Conservation (phyloP, 2,329 filamentous ascomycete species). For the Gremmenia infestans region DNA sequence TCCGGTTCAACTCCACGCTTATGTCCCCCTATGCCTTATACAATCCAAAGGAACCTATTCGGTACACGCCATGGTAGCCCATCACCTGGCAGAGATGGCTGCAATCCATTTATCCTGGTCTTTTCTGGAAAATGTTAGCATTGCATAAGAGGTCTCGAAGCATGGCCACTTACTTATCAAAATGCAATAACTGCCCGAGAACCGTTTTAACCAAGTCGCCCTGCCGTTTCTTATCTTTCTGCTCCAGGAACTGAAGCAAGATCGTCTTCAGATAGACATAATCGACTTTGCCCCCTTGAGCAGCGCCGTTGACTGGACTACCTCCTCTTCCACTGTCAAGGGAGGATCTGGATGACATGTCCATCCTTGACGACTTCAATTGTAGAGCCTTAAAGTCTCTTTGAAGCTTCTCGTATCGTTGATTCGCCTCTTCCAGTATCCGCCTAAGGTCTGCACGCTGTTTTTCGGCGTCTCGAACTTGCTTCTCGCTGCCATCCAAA, state of each 20-base stretch:
- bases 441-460: slow-evolving; percentile 72
- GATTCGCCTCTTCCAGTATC: slow-evolving; percentile 71
- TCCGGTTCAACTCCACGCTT: neutral
- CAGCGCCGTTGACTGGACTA: slow-evolving; percentile 21
- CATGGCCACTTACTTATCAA: slow-evolving; percentile 59
- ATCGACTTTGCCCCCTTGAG: slow-evolving; percentile 23
- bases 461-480: slow-evolving; percentile 77
- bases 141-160: neutral
- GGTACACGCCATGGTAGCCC: neutral
- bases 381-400: slow-evolving; percentile 57
- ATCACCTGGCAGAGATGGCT: slow-evolving; percentile 47
- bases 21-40: neutral
- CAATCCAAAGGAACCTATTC: neutral
- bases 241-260: slow-evolving; percentile 74
- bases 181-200: slow-evolving; percentile 68
- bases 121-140: slow-evolving; percentile 39
- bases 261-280: slow-evolving; percentile 72
- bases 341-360: slow-evolving; percentile 28
- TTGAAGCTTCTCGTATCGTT: slow-evolving; percentile 72
- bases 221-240: slow-evolving; percentile 71
- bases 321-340: slow-evolving; percentile 32
- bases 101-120: slow-evolving; percentile 86
- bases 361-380: slow-evolving; percentile 34
- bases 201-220: slow-evolving; percentile 69
- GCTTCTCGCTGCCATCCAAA: slow-evolving; percentile 81